Percentiles rank a stretch among this genome's conserved stretches.
phyloP scores from a whole-genome alignment of 148 eudicot species.

The Diospyros lotus region DNA sequence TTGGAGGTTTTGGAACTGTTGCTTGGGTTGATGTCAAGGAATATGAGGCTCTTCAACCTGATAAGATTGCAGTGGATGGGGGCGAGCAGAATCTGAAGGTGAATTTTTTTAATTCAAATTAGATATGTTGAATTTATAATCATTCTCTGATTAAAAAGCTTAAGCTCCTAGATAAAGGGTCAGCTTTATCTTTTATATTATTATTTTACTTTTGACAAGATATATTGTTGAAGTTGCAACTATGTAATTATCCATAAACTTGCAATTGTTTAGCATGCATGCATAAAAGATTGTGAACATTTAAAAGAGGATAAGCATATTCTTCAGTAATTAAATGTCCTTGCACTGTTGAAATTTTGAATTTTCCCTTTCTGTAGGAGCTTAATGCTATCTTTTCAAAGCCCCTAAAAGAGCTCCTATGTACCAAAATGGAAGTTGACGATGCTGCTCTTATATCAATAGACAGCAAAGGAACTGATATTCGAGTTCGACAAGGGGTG shows the following conservation, averaged over 20 bases:
- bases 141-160: no score
- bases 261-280: not conserved
- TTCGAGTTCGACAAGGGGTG: conserved; percentile 96
- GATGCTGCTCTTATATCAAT: conserved; percentile 96
- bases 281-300: not conserved
- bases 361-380: conserved; percentile 41
- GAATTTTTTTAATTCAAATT: not conserved
- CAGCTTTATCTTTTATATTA: no score
- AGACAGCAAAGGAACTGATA: conserved; percentile 91
- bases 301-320: not conserved
- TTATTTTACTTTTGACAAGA: not conserved
- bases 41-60: conserved; percentile 76
- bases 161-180: no score
- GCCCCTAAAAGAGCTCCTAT: conserved; percentile 76
- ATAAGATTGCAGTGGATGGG: conserved; percentile 89
- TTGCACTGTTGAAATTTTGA: not conserved
- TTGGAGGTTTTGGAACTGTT: conserved; percentile 99
- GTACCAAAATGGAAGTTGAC: conserved; percentile 76
- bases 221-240: not conserved
- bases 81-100: conserved; percentile 97
- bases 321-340: not conserved
- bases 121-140: no score
- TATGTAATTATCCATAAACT: not conserved
- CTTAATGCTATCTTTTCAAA: conserved; percentile 91
- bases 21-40: conserved; percentile 98